Percentiles rank a stretch among this genome's conserved stretches.
phyloP scores from a whole-genome alignment of 371 early-diverging fungal genomes.

The Rhizopus stolonifer region DNA sequence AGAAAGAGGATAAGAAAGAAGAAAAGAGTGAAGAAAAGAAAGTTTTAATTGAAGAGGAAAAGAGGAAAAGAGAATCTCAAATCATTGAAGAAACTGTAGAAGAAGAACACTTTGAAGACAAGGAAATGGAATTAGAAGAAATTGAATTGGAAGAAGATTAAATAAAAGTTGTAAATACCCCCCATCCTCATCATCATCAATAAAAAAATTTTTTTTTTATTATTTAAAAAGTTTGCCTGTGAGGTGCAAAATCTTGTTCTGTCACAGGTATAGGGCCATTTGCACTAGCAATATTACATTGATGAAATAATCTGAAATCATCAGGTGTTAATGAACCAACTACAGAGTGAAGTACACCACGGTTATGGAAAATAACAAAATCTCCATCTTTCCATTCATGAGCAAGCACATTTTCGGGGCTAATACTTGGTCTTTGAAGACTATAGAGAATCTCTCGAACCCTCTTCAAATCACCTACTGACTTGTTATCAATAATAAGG shows the following conservation, averaged over 20 bases:
- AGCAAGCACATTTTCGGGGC: constrained; percentile 47
- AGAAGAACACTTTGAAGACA: constrained; percentile 9
- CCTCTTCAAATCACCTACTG: constrained; percentile 44
- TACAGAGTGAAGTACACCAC: constrained; percentile 48
- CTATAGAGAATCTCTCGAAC: constrained; percentile 44
- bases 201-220: no score
- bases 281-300: constrained; percentile 48
- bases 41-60: neutral
- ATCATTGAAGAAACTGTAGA: constrained; percentile 7
- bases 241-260: constrained; percentile 47
- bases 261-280: constrained; percentile 43
- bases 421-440: constrained; percentile 47
- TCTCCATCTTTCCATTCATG: constrained; percentile 55
- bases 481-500: constrained; percentile 51
- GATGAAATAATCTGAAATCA: constrained; percentile 48
- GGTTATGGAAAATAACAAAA: constrained; percentile 51
- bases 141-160: constrained; percentile 21
- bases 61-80: constrained; percentile 4
- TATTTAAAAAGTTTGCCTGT: no score
- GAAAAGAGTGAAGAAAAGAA: constrained; percentile 3
- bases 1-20: constrained; percentile 39
- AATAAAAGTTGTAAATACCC: neutral
- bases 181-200: no score
- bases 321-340: constrained; percentile 44
- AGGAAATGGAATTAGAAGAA: constrained; percentile 12